phyloP scores from a whole-genome alignment of 164 flowering plant genomes.

The Berberis vulgaris region DNA sequence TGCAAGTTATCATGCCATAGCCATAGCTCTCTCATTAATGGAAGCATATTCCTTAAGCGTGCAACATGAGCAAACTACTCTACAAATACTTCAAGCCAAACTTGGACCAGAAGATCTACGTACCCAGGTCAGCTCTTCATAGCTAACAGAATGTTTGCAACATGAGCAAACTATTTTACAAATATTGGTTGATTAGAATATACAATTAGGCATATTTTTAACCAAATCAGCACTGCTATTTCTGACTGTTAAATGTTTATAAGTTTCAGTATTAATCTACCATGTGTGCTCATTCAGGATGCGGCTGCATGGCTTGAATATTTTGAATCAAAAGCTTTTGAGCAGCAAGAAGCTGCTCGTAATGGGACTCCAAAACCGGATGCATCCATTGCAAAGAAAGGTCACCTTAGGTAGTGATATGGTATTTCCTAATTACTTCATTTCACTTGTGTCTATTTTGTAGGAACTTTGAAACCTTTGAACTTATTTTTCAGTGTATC shows the following conservation, averaged over 20 bases:
- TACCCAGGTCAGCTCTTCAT: constrained; percentile 46
- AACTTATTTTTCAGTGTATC: constrained; percentile 62
- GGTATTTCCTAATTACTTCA: constrained; percentile 26
- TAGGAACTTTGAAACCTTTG: constrained; percentile 16
- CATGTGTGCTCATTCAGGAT: constrained; percentile 40
- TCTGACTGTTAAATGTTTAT: not conserved
- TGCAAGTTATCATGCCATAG: constrained; percentile 95
- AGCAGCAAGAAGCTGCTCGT: constrained; percentile 90
- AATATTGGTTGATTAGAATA: not conserved
- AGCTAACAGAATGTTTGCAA: no score
- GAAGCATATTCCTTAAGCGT: constrained; percentile 88
- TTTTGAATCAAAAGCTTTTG: constrained; percentile 79
- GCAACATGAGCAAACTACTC: constrained; percentile 89
- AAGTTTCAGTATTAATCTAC: not conserved
- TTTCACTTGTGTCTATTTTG: constrained; percentile 6
- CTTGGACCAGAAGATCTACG: constrained; percentile 85
- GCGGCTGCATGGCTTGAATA: constrained; percentile 96
- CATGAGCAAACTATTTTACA: no score
- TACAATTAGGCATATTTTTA: not conserved
- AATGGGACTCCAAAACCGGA: constrained; percentile 85
- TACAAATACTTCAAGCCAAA: constrained; percentile 73
- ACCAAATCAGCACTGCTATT: not conserved
- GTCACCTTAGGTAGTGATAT: constrained; percentile 85
- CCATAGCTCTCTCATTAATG: constrained; percentile 89
- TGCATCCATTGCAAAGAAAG: constrained; percentile 90